Evolutionary conservation across 805 yeast genomes (phyloP), one percentile per base, ranked within the genome.

Genomic region (Kluyveromyces aestuarii): DNA sequence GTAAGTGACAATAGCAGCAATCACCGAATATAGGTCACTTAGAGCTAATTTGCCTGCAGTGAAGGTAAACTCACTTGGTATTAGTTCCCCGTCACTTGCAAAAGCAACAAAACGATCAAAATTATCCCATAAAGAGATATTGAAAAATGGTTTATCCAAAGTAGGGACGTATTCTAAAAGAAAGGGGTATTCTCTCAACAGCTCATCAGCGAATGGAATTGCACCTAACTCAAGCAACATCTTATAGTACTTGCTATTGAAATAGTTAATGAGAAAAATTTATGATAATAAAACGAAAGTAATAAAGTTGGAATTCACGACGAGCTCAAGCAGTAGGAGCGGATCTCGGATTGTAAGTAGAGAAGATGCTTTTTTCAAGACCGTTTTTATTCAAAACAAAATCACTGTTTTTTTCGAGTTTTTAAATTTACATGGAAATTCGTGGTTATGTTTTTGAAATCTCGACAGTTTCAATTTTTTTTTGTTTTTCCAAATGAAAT

Each of bases 31-130:
- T 44, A 81, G 76, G 55, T 80, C 80, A 48, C 85, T 85, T 59
- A 88, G 65, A 48, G 87, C 84, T 1, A 90, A 79, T 53, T 77
- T 62, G 59, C 81, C 80, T 58, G 80, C 77, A 44, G 77, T 68
- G 63, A 86, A 90, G 59, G 74, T 70, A 64, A 90, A 90, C 45
- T 81, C 75, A 44, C 57, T 53, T 30, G 68, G 69, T 41, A 60
- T 46, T 43, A 61, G 62, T 35, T 48, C 53, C 18, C 68, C 68
- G 13, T 52, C 42, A 14, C 61, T 60, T 6, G 56, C 43, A 14
- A 30, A 21, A 30, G 61, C 46, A 13, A 57, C 61, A 37, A 46
- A 41, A 14, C 40, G 19, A 48, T 64, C 64, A 44, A 64, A 64
- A 39, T 59, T 47, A 21, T 55, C 56, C 64, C 67, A 64, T 40